Base-by-base conservation (phyloP, 164 flowering plant species). In the Cinnamomum micranthum region DNA sequence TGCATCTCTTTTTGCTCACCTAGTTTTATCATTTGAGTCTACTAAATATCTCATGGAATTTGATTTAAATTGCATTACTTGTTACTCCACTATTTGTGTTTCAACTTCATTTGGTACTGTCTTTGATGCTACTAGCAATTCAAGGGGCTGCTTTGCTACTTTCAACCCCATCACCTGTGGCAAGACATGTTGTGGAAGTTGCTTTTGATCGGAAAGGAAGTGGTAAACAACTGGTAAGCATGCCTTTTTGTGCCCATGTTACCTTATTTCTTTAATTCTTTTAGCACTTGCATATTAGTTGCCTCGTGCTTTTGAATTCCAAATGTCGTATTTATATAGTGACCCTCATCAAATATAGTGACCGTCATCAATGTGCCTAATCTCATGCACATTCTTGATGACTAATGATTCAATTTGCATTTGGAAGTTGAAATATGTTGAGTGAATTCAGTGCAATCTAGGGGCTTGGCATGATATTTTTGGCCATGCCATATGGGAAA, bases 191-290 rank as follows among this genome's bases (percentile, higher is more conserved):
- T 59, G 75, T 87, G 73, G 72, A 85, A 80, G 85, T 88, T 63
- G 96, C 97, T 47, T 93, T 95, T 87, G 87, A 86, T 77, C 80
- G 83, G 77, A 92, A 86, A 68, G 89, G 81, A 72, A 88, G 84
- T 75, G 87, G 93, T 51, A 88, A 77, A 82, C 97, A 92, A 77
- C 85, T 95, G 89, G 99, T 93, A 76, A 88, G 94, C 68, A 47
- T 23, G 70, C 9, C 71, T 19, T 27, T 31, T 68, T 27, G 70
- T 68, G 70, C 27, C 13, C 47, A 19, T 68, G 50, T 68, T 17
- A 41, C 27, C 66, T n/a, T 68, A 68, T 68, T 27, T 41, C 50
- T 33, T 35, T 15, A 22, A 68, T 68, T 15, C 17, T 33, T 68
- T 33, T 33, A 31, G 24, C 4, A 68, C 71, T 68, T 17, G n/a